Conservation (phyloP, 2,329 filamentous ascomycete genomes). For the Chaetomium sp. region DNA sequence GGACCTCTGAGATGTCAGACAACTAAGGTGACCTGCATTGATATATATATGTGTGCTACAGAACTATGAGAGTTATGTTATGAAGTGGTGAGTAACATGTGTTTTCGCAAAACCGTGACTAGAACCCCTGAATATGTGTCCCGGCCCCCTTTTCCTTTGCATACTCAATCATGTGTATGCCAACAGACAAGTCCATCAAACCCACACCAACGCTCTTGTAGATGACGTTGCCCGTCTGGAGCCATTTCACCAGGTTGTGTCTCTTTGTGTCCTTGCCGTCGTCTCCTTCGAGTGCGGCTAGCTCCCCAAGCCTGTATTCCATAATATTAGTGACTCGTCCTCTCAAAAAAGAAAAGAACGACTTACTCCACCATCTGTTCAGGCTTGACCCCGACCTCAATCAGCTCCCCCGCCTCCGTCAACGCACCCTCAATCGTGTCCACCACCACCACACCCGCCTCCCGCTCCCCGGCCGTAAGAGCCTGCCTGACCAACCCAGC, state of each 20-base stretch:
- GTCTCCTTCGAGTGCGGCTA: constrained; percentile 48
- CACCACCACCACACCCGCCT: constrained; percentile 63
- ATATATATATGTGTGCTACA: not conserved
- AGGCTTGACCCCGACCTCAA: constrained; percentile 72
- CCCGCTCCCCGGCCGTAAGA: constrained; percentile 42
- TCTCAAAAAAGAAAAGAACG: not conserved
- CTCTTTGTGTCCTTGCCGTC: not conserved
- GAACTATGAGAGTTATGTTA: not conserved
- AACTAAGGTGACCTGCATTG: no score
- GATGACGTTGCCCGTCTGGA: constrained; percentile 64
- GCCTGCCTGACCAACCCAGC: constrained; percentile 71
- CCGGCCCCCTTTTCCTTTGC: constrained; percentile 59
- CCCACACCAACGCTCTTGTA: constrained; percentile 70
- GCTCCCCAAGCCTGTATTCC: constrained; percentile 67
- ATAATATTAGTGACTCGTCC: not conserved
- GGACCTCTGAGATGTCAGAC: no score
- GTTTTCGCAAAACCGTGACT: not conserved
- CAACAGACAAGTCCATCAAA: constrained; percentile 67
- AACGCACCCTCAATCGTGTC: constrained; percentile 60
- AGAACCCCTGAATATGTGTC: constrained; percentile 56
- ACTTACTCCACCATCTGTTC: constrained; percentile 77
- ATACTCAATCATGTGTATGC: constrained; percentile 58
- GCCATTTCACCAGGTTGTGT: constrained; percentile 56
- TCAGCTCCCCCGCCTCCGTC: constrained; percentile 83
- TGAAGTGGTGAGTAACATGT: not conserved